Evolutionary conservation across 208 protist genomes (phyloP), one percentile per base, ranked within the genome.

Genomic region (Leishmania gerbilli): DNA sequence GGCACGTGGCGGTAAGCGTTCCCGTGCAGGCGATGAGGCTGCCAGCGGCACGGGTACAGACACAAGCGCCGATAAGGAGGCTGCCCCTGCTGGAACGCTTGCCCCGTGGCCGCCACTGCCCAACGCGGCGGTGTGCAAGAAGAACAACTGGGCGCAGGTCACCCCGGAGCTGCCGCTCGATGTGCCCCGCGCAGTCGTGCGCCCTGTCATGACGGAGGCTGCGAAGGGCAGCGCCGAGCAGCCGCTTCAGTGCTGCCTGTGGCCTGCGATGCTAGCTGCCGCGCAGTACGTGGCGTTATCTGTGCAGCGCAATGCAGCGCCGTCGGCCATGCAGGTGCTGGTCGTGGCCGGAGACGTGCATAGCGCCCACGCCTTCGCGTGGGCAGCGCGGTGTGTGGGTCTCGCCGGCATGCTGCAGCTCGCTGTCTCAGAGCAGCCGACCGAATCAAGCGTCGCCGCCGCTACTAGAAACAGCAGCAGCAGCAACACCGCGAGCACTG

Each of bases 311-410:
- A n/a, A 17, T n/a, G 65, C 77, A 34, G 11, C 85, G 15, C 51
- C 75, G 24, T 72, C 76, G 24, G 13, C 72, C 27, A 62, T 85
- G 60, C 74, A 88, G 62, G 89, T 94, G 64, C 77, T 97, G 27
- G 86, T 96, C 55, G 90, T 95, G 5, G 88, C 89, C 1, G 88
- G 86, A 4, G 78, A 81, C 56, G 83, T 90, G 37, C 82, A 89
- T 53, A 88, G 84, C 68, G 91, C 94, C 2, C 91, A 95, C 80
- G 94, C 92, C 71, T 95, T 96, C 81, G 92, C 90, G 21, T 96
- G 93, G 92, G 93, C 92, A 2, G 78, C 83, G 56, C 92, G 93
- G 56, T 95, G 92, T 75, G 83, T 78, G 19, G 91, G 92, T n/a
- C 82, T 94, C 62, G 79, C 85, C 1, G 83, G 84, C 24, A 27